Evolutionary conservation across 495 filamentous ascomycete genomes (phyloP).

Genomic region (Umbilicaria muhlenbergii): DNA sequence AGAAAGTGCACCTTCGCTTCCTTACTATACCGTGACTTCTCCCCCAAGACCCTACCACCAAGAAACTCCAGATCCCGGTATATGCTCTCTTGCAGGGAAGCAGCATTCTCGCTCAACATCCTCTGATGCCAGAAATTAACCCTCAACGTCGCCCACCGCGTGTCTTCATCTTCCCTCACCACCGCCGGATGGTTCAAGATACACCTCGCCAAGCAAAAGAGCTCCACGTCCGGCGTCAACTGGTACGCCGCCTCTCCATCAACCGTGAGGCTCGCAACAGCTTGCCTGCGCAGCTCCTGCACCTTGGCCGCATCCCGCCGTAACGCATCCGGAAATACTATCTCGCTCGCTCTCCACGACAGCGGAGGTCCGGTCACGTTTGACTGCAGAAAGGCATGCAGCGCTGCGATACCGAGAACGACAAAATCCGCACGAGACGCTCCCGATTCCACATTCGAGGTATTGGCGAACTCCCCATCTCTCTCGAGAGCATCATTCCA

Average conservation of each 20-base stretch:
- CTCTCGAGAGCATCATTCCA: neutral
- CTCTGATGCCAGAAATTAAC: slow-evolving; percentile 79
- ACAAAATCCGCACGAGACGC: slow-evolving; percentile 20
- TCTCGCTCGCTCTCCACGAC: slow-evolving; percentile 32
- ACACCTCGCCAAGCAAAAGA: slow-evolving; percentile 61
- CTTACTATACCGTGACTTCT: slow-evolving; percentile 14
- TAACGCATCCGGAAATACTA: slow-evolving; percentile 34
- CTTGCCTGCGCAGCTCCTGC: slow-evolving; percentile 26
- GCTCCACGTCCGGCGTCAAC: slow-evolving; percentile 64
- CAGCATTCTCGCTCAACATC: slow-evolving; percentile 63
- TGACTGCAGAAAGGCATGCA: slow-evolving; percentile 75
- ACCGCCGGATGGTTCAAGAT: slow-evolving; percentile 40
- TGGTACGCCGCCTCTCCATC: slow-evolving; percentile 82
- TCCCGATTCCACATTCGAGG: neutral
- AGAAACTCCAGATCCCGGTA: slow-evolving; percentile 33
- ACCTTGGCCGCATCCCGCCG: slow-evolving; percentile 11
- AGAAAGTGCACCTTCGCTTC: slow-evolving; percentile 46
- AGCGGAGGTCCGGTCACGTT: slow-evolving; percentile 82
- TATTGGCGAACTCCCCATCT: neutral
- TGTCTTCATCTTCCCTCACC: slow-evolving; percentile 19
- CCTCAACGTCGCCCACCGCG: slow-evolving; percentile 38
- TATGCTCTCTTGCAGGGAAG: slow-evolving; percentile 41
- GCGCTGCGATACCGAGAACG: slow-evolving; percentile 49
- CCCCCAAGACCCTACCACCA: slow-evolving; percentile 24
- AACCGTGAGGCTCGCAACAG: slow-evolving; percentile 50